phyloP scores from a whole-genome alignment of 768 basidiomycete species.

The Brasilioporus rufonigricans region DNA sequence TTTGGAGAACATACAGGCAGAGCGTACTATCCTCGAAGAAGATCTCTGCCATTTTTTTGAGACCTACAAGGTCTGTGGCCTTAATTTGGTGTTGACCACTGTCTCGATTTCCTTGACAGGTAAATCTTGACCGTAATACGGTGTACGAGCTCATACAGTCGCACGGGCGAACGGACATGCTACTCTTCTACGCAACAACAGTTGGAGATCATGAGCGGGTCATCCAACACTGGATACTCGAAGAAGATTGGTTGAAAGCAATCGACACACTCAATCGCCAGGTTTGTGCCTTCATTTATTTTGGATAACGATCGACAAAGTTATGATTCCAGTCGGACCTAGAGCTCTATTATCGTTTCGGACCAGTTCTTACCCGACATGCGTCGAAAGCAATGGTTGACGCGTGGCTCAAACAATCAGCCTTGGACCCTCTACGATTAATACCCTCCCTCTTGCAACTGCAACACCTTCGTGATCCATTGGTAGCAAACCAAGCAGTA shows the following conservation, averaged over 20 bases:
- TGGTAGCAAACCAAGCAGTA: slow-evolving; percentile 81
- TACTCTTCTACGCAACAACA: slow-evolving; percentile 81
- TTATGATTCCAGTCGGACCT: slow-evolving; percentile 58
- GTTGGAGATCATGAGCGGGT: slow-evolving; percentile 84
- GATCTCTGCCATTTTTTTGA: slow-evolving; percentile 91
- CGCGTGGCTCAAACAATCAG: slow-evolving; percentile 82
- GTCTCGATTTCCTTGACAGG: slow-evolving; percentile 40
- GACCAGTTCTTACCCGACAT: slow-evolving; percentile 81
- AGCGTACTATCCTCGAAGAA: slow-evolving; percentile 83
- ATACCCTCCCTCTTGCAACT: slow-evolving; percentile 86
- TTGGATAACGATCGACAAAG: background rate
- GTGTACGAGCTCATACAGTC: slow-evolving; percentile 91
- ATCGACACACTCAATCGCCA: slow-evolving; percentile 89
- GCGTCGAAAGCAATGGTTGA: slow-evolving; percentile 90
- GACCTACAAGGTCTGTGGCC: slow-evolving; percentile 76
- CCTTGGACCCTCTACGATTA: slow-evolving; percentile 78
- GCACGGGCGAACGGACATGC: slow-evolving; percentile 91
- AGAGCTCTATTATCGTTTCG: slow-evolving; percentile 91
- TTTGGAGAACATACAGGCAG: slow-evolving; percentile 79
- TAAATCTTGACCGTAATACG: slow-evolving; percentile 79
- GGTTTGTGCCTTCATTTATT: slow-evolving; percentile 39
- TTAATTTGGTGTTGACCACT: background rate
- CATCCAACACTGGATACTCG: slow-evolving; percentile 87
- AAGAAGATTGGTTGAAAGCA: slow-evolving; percentile 90
- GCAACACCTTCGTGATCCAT: slow-evolving; percentile 69